Conservation (phyloP, 768 basidiomycete species). For the Rickenella mellea region DNA sequence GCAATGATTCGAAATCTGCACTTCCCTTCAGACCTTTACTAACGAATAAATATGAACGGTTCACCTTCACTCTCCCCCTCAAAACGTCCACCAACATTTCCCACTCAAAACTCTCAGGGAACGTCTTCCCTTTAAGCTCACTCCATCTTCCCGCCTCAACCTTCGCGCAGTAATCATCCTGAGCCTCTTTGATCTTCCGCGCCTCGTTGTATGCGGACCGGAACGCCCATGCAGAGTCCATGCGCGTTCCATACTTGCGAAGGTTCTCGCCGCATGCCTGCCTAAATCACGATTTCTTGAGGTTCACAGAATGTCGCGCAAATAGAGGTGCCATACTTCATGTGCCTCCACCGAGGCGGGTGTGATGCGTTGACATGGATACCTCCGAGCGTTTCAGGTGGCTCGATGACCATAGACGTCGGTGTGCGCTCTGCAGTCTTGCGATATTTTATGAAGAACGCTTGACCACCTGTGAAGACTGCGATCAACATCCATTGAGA, state of each 20-base stretch:
- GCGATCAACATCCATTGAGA: too few relatives aligned
- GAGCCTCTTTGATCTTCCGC: constrained; percentile 51
- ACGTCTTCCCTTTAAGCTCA: constrained; percentile 28
- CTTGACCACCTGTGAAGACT: constrained; percentile 60
- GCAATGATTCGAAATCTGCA: constrained; percentile 55
- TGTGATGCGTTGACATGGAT: constrained; percentile 26
- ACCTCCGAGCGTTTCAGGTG: constrained; percentile 55
- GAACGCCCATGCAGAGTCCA: constrained; percentile 74
- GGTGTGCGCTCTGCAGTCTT: constrained; percentile 68
- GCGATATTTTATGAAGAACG: constrained; percentile 79
- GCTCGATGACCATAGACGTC: constrained; percentile 77
- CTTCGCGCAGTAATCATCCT: constrained; percentile 62
- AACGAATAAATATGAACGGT: constrained; percentile 1
- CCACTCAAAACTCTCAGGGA: constrained; percentile 66
- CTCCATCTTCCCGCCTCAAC: constrained; percentile 31
- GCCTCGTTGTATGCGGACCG: constrained; percentile 76
- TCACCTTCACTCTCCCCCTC: constrained; percentile 76
- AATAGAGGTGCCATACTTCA: constrained; percentile 45
- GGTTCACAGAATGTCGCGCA: constrained; percentile 7
- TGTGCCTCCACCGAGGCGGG: constrained; percentile 64
- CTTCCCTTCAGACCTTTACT: background rate
- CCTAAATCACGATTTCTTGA: constrained; percentile 12
- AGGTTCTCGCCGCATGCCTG: constrained; percentile 34
- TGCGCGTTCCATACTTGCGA: constrained; percentile 32
- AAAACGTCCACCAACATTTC: constrained; percentile 77